Base-by-base conservation (phyloP, 441 rosid genomes). In the Gossypium lobatum region DNA sequence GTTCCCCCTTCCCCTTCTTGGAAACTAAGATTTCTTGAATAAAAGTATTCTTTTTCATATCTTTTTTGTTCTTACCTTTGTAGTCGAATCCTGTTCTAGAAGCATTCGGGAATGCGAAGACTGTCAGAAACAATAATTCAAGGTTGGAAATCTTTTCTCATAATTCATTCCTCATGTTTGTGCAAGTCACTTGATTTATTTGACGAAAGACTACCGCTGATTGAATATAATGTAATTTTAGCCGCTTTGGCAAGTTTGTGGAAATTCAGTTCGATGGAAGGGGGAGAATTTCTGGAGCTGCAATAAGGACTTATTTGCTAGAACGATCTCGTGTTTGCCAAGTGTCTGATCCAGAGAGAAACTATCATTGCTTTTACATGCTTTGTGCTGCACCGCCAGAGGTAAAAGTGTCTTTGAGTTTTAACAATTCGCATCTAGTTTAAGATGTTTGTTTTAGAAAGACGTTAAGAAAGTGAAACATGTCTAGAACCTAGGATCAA, bases 181-280 rank as follows among this genome's bases (percentile, higher is more conserved):
- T 21, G 62, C 2, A 34, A 26, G 50, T 77, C 21, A 52, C 64
- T 31, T n/a, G 48, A 72, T 64, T 70, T 11, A 42, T 39, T 77
- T 69, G 66, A 39, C 42, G 64, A 63, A 73, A 46, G 4, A 65
- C 26, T 62, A 28, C 70, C 46, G 72, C 55, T 60, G 3, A 52
- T 69, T 81, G 53, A 73, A 46, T 55, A 54, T 25, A 48, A 18
- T 63, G 73, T 71, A 59, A 75, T 72, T 74, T 79, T 83, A 90
- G 95, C 83, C 93, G 93, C 72, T 90, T 90, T 82, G 95, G 95
- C 73, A 90, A 90, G 78, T 90, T 90, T 26, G 95, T 90, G 86
- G 95, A 90, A 85, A 70, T 90, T 78, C 95, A 90, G 73, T 90
- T 87, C 45, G 88, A 90, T 78, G 77, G 76, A 65, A 80, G 73